phyloP scores from a whole-genome alignment of 345 rosid species.

The Corchorus olitorius region DNA sequence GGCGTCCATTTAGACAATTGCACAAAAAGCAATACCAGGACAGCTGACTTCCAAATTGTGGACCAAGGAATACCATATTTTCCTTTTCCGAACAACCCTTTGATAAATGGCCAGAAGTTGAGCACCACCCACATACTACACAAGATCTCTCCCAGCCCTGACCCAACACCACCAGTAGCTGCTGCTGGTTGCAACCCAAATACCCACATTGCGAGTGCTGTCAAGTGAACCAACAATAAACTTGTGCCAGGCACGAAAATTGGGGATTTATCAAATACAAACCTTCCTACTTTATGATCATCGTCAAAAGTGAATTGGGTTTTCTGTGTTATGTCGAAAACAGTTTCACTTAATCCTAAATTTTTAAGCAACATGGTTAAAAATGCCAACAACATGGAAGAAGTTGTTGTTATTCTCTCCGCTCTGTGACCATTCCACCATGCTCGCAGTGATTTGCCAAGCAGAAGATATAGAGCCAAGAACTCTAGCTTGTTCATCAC shows the following conservation, averaged over 20 bases:
- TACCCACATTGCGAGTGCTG: constrained; percentile 20
- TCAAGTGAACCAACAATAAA: constrained; percentile 47
- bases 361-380: constrained; percentile 33
- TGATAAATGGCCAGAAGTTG: constrained; percentile 45
- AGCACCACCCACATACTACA: constrained; percentile 38
- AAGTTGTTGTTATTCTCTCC: constrained; percentile 29
- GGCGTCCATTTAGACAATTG: too few relatives aligned
- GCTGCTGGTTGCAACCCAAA: constrained; percentile 23
- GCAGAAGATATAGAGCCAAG: constrained; percentile 26
- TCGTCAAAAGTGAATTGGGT: constrained; percentile 22
- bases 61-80: constrained; percentile 56
- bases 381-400: constrained; percentile 48
- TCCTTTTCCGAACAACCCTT: constrained; percentile 52
- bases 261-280: constrained; percentile 46
- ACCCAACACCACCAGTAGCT: not conserved
- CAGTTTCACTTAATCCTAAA: constrained; percentile 47
- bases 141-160: constrained; percentile 40
- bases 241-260: constrained; percentile 52
- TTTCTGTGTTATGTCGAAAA: constrained; percentile 52
- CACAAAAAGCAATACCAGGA: constrained; percentile 32
- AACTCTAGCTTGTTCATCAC: constrained; percentile 25
- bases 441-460: constrained; percentile 30
- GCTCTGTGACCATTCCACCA: constrained; percentile 45
- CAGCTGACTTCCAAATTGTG: constrained; percentile 47
- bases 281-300: constrained; percentile 23